These are phyloP conservation scores for Simplicillium sp. DNA, from an alignment of 2,329 filamentous ascomycete species.

Conservation along the genomic window DNA sequence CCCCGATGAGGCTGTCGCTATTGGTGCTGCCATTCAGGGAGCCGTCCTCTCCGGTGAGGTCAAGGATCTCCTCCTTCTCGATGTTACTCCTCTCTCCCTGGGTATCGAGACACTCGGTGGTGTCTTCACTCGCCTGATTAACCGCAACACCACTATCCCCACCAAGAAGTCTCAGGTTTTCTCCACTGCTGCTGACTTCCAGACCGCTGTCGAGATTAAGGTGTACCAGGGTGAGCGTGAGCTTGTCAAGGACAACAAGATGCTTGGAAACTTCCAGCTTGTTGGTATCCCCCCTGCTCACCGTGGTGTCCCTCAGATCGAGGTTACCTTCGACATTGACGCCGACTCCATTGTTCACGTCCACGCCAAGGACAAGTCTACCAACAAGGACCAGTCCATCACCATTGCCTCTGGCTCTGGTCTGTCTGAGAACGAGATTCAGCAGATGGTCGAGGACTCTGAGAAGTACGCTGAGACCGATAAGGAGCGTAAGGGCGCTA, in stretches of 20 bases:
- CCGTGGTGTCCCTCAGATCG: conserved; percentile 90
- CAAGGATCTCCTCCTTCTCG: conserved; percentile 88
- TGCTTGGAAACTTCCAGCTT: conserved; percentile 98
- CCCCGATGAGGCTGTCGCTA: conserved; percentile 95
- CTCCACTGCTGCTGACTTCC: conserved; percentile 95
- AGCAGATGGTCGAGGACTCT: conserved; percentile 95
- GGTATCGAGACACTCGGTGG: conserved; percentile 97
- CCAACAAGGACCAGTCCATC: conserved; percentile 99
- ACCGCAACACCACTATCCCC: conserved; percentile 97
- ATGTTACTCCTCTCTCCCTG: conserved; percentile 91
- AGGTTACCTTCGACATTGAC: conserved; percentile 98
- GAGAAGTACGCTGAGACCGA: conserved; percentile 93
- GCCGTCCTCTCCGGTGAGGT: conserved; percentile 94
- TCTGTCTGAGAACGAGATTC: conserved; percentile 88
- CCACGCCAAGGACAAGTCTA: conserved; percentile 97
- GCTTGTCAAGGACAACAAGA: conserved; percentile 96
- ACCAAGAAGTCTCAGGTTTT: conserved; percentile 99
- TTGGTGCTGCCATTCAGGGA: conserved; percentile 95
- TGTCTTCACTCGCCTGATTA: conserved; percentile 97
- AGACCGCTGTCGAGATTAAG: conserved; percentile 98
- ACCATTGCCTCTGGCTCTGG: conserved; percentile 96
- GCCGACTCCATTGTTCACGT: conserved; percentile 97
- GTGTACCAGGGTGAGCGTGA: conserved; percentile 99
- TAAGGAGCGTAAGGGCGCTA: conserved; percentile 92
- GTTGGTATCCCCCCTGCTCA: conserved; percentile 93